phyloP scores from a whole-genome alignment of 768 basidiomycete species.

The Pholiota molesta region DNA sequence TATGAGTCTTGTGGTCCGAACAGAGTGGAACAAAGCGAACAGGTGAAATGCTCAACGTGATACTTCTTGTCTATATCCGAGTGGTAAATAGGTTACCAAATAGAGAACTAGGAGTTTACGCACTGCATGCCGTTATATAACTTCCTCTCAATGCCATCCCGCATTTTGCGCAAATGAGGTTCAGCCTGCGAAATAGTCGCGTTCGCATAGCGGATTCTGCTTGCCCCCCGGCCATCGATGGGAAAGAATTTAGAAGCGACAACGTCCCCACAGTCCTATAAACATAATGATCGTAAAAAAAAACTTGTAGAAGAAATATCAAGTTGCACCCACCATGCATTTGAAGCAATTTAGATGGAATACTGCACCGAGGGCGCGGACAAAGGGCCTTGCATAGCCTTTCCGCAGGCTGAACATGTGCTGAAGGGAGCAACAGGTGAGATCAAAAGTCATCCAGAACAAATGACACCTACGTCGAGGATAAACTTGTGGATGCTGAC shows the following conservation, averaged over 20 bases:
- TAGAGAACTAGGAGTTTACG: slow-evolving; percentile 24
- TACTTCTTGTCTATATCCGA: slow-evolving; percentile 85
- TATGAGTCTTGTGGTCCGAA: slow-evolving; percentile 99
- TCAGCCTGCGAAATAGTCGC: slow-evolving; percentile 94
- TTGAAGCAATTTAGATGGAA: slow-evolving; percentile 99
- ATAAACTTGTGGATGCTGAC: slow-evolving; percentile 57
- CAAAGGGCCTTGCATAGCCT: slow-evolving; percentile 95
- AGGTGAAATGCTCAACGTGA: slow-evolving; percentile 99
- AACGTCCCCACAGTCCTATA: slow-evolving; percentile 92
- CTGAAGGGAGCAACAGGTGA: slow-evolving; percentile 34
- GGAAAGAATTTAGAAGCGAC: slow-evolving; percentile 99
- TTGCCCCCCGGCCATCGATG: slow-evolving; percentile 90
- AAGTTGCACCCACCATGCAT: slow-evolving; percentile 74
- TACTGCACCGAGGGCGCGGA: slow-evolving; percentile 90
- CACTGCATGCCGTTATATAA: slow-evolving; percentile 99
- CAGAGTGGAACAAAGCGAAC: slow-evolving; percentile 92
- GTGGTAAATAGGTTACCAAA: slow-evolving; percentile 6
- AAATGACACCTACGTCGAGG: slow-evolving; percentile 56
- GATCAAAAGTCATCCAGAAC: slow-evolving; percentile 3
- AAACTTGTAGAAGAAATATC: slow-evolving; percentile 2
- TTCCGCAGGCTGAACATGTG: slow-evolving; percentile 76
- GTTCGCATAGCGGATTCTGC: slow-evolving; percentile 95
- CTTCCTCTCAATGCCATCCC: slow-evolving; percentile 92
- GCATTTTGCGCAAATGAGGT: slow-evolving; percentile 96
- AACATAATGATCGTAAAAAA: slow-evolving; percentile 16